Evolutionary conservation across 306 rosid genomes (phyloP).

Genomic region (Boehmeria nivea): DNA sequence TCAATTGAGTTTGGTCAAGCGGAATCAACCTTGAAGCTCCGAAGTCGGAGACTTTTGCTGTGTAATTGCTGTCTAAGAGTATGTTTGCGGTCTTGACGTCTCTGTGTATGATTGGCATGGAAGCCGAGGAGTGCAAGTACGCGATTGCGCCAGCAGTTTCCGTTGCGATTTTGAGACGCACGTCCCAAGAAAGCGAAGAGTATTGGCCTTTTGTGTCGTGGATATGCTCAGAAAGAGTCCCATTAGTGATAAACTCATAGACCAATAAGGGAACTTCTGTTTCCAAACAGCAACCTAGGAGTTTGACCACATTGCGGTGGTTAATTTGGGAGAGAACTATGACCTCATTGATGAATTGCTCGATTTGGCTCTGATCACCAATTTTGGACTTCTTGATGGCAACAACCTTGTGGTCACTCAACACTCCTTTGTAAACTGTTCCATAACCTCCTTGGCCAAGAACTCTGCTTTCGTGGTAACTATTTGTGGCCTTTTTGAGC

Average conservation of each 20-base stretch:
- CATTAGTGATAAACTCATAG: constrained; percentile 11
- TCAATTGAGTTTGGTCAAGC: constrained; percentile 22
- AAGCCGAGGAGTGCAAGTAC: constrained; percentile 21
- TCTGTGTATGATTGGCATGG: constrained; percentile 25
- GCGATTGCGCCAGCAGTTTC: constrained; percentile 20
- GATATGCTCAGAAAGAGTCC: constrained; percentile 13
- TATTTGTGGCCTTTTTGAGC: constrained; percentile 2
- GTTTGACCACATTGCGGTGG: constrained; percentile 21
- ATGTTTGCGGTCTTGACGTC: constrained; percentile 25
- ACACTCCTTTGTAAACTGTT: constrained; percentile 14
- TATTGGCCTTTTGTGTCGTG: too few species aligned
- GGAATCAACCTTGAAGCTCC: constrained; percentile 31
- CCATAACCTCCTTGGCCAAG: constrained; percentile 20
- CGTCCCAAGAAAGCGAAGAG: constrained; percentile 2
- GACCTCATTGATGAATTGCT: constrained; percentile 25
- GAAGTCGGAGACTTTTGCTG: constrained; percentile 21
- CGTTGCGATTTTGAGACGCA: constrained; percentile 26
- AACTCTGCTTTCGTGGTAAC: background rate
- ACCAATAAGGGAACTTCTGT: constrained; percentile 13
- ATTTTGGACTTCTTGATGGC: constrained; percentile 22
- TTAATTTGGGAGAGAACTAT: constrained; percentile 19
- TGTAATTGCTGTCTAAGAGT: constrained; percentile 8
- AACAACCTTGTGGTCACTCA: constrained; percentile 5
- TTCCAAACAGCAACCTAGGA: constrained; percentile 24
- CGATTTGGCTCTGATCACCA: background rate